phyloP scores from a whole-genome alignment of 192 early-diverging fungal genomes.

The Coemansia sp. region DNA sequence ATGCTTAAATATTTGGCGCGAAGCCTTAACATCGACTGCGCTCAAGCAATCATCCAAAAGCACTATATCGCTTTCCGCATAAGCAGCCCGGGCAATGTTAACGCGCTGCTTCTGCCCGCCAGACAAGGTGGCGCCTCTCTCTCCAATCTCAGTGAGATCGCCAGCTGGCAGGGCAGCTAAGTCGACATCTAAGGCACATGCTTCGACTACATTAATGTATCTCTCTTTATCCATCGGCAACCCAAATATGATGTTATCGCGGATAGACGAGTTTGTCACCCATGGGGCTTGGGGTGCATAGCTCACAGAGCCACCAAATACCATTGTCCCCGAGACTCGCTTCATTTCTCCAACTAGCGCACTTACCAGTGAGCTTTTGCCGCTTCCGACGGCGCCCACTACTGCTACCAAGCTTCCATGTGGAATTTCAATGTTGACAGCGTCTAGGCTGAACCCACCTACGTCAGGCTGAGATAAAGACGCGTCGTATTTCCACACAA shows the following conservation, averaged over 20 bases:
- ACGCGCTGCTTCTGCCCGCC: slow-evolving; percentile 78
- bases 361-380: slow-evolving; percentile 58
- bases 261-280: slow-evolving; percentile 61
- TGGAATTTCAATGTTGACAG: slow-evolving; percentile 55
- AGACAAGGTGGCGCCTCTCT: slow-evolving; percentile 63
- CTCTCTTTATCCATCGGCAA: slow-evolving; percentile 57
- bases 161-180: slow-evolving; percentile 61
- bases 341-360: slow-evolving; percentile 61
- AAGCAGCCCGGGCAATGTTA: slow-evolving; percentile 76
- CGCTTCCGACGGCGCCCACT: slow-evolving; percentile 69
- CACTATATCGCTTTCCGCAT: slow-evolving; percentile 65
- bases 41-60: slow-evolving; percentile 80
- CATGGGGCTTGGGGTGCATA: slow-evolving; percentile 59
- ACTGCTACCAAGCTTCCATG: slow-evolving; percentile 57
- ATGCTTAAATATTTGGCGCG: slow-evolving; percentile 52
- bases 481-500: slow-evolving; percentile 23
- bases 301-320: slow-evolving; percentile 41
- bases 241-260: slow-evolving; percentile 75
- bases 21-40: slow-evolving; percentile 55
- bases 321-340: slow-evolving; percentile 44
- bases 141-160: slow-evolving; percentile 69
- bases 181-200: slow-evolving; percentile 72
- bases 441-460: slow-evolving; percentile 28
- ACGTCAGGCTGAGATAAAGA: background rate
- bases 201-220: slow-evolving; percentile 65